A percentile compares a stretch with the other conserved stretches of the same genome.
Evolutionary conservation across 345 rosid species (phyloP).

Genomic region (Rhodamnia rubescens): DNA sequence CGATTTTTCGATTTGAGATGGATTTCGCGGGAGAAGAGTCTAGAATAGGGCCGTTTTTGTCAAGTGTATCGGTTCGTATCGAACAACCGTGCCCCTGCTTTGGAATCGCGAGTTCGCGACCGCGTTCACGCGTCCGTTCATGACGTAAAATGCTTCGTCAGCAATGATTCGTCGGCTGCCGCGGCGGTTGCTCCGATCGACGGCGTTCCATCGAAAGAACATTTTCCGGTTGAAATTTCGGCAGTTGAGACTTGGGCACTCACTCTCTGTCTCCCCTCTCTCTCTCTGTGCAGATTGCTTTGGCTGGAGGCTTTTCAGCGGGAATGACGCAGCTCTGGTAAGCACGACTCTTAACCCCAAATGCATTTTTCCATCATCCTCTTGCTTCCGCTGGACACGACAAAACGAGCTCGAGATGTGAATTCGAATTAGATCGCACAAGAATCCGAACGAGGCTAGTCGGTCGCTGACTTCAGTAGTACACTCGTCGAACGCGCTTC

Average conservation of each 20-base stretch:
- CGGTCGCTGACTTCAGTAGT: background rate
- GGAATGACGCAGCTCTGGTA: constrained; percentile 59
- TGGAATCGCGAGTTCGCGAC: background rate
- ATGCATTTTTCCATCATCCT: background rate
- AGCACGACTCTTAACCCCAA: background rate
- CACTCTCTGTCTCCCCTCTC: background rate
- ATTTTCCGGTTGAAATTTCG: background rate
- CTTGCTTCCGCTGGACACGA: background rate
- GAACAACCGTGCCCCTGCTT: background rate
- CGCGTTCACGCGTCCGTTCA: background rate
- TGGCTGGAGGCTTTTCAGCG: constrained; percentile 52
- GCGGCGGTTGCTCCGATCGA: background rate
- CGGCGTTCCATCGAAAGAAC: background rate
- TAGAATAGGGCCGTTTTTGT: background rate
- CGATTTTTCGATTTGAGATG: background rate
- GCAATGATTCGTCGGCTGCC: background rate
- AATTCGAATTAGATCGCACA: background rate
- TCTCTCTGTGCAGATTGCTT: constrained; percentile 41
- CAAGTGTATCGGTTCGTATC: background rate
- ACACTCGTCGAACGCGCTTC: background rate
- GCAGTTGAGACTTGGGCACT: background rate
- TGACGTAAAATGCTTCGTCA: background rate
- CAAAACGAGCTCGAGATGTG: background rate
- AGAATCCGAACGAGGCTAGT: background rate
- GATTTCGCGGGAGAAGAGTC: background rate